phyloP scores from a whole-genome alignment of 345 rosid species.

The Melaleuca quinquenervia region DNA sequence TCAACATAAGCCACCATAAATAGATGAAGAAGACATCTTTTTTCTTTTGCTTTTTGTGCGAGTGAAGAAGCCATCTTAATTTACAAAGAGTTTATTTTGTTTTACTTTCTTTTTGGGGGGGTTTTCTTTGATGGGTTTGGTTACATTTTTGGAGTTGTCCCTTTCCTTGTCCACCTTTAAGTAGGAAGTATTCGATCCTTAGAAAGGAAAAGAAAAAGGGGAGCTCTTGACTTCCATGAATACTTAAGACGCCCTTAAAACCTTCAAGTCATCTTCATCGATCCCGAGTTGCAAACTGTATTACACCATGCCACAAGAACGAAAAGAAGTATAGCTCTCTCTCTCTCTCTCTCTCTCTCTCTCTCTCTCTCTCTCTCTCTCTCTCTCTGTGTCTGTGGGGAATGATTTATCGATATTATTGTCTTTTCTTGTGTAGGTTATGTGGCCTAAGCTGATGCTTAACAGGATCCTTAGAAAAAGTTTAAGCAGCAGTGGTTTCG shows the following conservation, averaged over 20 bases:
- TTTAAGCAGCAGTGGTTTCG: conserved; percentile 17
- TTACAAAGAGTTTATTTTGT: neutral
- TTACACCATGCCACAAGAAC: neutral
- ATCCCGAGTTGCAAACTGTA: neutral
- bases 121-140: neutral
- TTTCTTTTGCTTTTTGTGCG: neutral
- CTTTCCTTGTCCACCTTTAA: neutral
- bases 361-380: neutral
- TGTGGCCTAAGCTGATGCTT: conserved; percentile 19
- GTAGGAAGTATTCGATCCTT: neutral
- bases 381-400: too few relatives aligned
- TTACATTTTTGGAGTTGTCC: neutral
- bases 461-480: conserved; percentile 10
- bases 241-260: neutral
- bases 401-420: neutral
- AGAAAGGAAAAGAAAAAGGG: neutral
- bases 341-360: neutral
- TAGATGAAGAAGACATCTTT: neutral
- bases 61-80: neutral
- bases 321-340: neutral
- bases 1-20: neutral
- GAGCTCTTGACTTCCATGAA: neutral
- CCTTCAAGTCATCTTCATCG: neutral
- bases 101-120: neutral
- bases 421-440: neutral